Evolutionary conservation across 2,329 filamentous ascomycete species (phyloP).

Genomic region (Talaromyces sp.): DNA sequence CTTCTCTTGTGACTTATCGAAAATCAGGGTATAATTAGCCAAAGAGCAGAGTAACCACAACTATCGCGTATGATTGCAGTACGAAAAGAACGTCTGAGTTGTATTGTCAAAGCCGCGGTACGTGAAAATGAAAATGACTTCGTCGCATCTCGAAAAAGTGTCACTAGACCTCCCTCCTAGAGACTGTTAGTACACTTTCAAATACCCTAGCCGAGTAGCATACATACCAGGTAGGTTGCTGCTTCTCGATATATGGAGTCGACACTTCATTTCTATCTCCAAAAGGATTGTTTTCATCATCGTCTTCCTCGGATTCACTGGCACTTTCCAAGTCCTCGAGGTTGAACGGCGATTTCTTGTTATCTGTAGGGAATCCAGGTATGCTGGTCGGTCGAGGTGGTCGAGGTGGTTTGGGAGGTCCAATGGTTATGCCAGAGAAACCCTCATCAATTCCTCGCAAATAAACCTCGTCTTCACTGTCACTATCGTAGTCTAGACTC

Average conservation of each 20-base stretch:
- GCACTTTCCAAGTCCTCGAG: slow-evolving; percentile 49
- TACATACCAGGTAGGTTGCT: slow-evolving; percentile 38
- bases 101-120: neutral
- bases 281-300: slow-evolving; percentile 86
- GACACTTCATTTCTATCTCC: slow-evolving; percentile 70
- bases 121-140: neutral
- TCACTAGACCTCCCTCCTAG: slow-evolving; percentile 16
- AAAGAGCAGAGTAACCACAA: neutral
- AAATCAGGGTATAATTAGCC: slow-evolving; percentile 6
- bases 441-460: slow-evolving; percentile 30
- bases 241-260: slow-evolving; percentile 34
- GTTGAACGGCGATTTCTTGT: slow-evolving; percentile 41
- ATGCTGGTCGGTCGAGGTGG: slow-evolving; percentile 64
- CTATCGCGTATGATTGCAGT: neutral
- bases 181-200: slow-evolving; percentile 2
- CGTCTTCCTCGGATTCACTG: slow-evolving; percentile 53
- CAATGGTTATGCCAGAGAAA: slow-evolving; percentile 38
- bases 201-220: neutral
- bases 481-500: slow-evolving; percentile 60
- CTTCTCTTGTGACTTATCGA: slow-evolving; percentile 1
- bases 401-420: slow-evolving; percentile 39
- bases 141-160: neutral
- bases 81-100: neutral
- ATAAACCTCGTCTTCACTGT: slow-evolving; percentile 59
- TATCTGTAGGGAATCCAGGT: slow-evolving; percentile 26